Conservation (phyloP, 2,329 filamentous ascomycete genomes). For the Exophiala xenobiotica region DNA sequence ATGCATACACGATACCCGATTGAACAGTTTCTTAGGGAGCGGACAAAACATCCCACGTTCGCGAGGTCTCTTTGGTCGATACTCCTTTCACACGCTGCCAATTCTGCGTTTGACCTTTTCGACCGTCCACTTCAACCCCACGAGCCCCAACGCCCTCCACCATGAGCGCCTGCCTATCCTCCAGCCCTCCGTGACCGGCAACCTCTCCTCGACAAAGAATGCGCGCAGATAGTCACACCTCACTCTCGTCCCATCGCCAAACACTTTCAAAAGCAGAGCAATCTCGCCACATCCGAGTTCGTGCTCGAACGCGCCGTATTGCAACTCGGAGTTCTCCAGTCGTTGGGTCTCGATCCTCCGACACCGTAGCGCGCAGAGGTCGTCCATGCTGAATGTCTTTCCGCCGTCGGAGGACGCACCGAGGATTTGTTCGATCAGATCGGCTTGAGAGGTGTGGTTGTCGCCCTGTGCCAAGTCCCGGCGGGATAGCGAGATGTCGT, state of each 20-base stretch:
- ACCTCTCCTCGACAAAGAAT: conserved; percentile 7
- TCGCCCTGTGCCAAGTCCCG: conserved; percentile 26
- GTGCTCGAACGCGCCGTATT: conserved; percentile 4
- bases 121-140: neutral
- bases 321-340: conserved; percentile 3
- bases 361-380: conserved; percentile 2
- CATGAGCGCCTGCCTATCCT: neutral
- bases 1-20: neutral
- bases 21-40: too few relatives aligned
- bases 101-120: neutral
- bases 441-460: conserved; percentile 9
- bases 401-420: conserved; percentile 1
- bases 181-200: conserved; percentile 10
- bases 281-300: conserved; percentile 3
- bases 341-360: conserved; percentile 2
- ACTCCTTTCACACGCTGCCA: neutral
- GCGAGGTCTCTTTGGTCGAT: neutral
- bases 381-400: conserved; percentile 5
- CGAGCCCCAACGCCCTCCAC: neutral
- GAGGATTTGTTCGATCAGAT: conserved; percentile 2
- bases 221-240: conserved; percentile 3
- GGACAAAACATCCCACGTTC: too few relatives aligned
- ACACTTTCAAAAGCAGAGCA: conserved; percentile 2
- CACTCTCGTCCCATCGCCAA: conserved; percentile 4
- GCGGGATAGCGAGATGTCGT: conserved; percentile 29